A percentile compares a stretch with the other conserved stretches of the same genome.
Conservation (phyloP, 2,329 filamentous ascomycete genomes). For the Pyricularia sp. region DNA sequence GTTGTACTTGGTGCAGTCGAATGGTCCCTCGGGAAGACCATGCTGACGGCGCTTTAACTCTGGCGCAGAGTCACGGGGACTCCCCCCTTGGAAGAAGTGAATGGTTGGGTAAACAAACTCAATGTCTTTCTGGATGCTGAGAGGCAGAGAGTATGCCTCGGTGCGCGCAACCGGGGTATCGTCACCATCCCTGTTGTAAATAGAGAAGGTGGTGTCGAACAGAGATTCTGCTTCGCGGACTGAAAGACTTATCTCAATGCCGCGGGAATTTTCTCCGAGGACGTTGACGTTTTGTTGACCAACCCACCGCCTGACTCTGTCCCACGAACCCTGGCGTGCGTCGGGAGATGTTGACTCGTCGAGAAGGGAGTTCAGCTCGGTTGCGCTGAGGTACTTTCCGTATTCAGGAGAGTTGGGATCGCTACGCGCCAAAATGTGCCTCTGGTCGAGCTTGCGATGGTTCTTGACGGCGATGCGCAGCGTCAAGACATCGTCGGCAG, state of each 20-base stretch:
- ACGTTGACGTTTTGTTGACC: slow-evolving; percentile 50
- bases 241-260: slow-evolving; percentile 40
- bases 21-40: slow-evolving; percentile 2
- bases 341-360: slow-evolving; percentile 37
- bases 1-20: slow-evolving; percentile 27
- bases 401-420: slow-evolving; percentile 25
- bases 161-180: slow-evolving; percentile 38
- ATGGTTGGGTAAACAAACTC: slow-evolving; percentile 59
- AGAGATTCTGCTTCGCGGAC: background rate
- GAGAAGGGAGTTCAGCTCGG: slow-evolving; percentile 45
- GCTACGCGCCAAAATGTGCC: background rate
- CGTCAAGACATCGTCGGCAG: background rate
- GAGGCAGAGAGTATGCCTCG: slow-evolving; percentile 52
- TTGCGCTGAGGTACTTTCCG: slow-evolving; percentile 50
- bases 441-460: background rate
- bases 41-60: slow-evolving; percentile 9
- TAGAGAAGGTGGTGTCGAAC: slow-evolving; percentile 45
- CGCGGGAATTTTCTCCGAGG: slow-evolving; percentile 42
- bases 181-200: slow-evolving; percentile 36
- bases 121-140: slow-evolving; percentile 40
- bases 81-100: slow-evolving; percentile 38
- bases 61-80: slow-evolving; percentile 14
- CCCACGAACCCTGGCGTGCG: slow-evolving; percentile 42
- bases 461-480: background rate
- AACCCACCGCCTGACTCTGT: slow-evolving; percentile 32